Base-by-base conservation (phyloP, 768 basidiomycete species). In the Pleurotus pulmonarius region DNA sequence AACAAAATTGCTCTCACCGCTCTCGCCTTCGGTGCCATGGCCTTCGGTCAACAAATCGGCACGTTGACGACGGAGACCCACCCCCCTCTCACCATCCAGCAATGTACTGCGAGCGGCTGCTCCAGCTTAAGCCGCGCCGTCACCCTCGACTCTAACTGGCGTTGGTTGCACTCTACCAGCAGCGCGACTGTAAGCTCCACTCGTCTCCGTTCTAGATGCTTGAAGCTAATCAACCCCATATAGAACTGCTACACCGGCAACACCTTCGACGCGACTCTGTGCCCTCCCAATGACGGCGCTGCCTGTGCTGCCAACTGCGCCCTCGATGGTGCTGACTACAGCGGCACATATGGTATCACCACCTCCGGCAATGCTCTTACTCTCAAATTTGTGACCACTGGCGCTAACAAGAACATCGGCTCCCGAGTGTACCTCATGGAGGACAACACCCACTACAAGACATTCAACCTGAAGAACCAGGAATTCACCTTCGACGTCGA, bases 401-500 rank as follows among this genome's bases (percentile, higher is more conserved):
- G 67, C 43, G 41, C 67, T 18, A 58, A 69, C 52, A 73, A 64
- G 64, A 77, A 77, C 67, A 63, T 75, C 60, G 76, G 76, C 15
- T 74, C 73, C 34, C 73, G 75, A 49, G 68, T 75, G 58, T 85
- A 83, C 73, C 75, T 85, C 65, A 70, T 85, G 73, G 70, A 67
- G 56, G 70, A 67, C 67, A 73, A 75, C 53, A 66, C 69, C 60
- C 60, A 66, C 40, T 85, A 85, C 74, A 63, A 74, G 61, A 64
- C 69, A 61, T 73, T 75, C 70, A 69, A 73, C 61, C 66, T 82
- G 58, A 65, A 75, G 57, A 83, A 83, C 75, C 73, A 80, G 64
- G 83, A 84, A 68, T 82, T 84, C 72, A 75, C 79, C 56, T 83
- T 84, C 71, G 80, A 82, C 68, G 81, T 84, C 63, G 81, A 83